Evolutionary conservation across 116 monocot species (phyloP), one percentile per base, ranked within the genome.

Genomic region (Phalaenopsis hybrid): DNA sequence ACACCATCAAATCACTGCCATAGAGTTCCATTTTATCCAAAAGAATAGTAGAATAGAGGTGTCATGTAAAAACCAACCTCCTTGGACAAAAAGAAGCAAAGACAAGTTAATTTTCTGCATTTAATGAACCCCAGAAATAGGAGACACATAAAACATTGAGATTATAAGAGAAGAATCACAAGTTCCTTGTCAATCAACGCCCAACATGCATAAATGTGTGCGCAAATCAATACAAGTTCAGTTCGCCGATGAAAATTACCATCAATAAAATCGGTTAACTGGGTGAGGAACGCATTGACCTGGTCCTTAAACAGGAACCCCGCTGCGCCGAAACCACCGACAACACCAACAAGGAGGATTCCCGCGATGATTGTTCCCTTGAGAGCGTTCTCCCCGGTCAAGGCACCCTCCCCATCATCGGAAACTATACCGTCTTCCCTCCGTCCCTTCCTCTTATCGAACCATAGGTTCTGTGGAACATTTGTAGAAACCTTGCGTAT

Each of bases 231-330:
- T 31, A 43, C 6, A 73, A 37, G 73, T 5, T 37, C 17, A 73
- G 8, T 25, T 6, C 37, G 21, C 33, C 11, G 43, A 73, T 43
- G 73, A 23, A 84, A 84, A 83, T 25, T 85, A 96, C 96, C 94
- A 61, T 97, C 94, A 46, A 97, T 97, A 79, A 94, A 91, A 17
- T 72, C 89, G 1, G 96, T 87, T 79, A 97, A 94, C 81, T 96
- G 94, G 8, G 88, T 96, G 43, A 96, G 89, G 81, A 96, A 94
- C 31, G 84, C 84, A 77, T 94, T 94, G 72, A 96, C 88, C 88
- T 94, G 96, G 59, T 96, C 96, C 87, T 59, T 94, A 72, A 92
- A 94, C 55, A 96, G 72, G 79, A 89, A 96, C 8, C 96, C 94
- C 4, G 86, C 92, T 0, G 89, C 28, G 17, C 94, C 92, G 45